Conservation (phyloP, 2,329 filamentous ascomycete species). For the Intubia oerlemansii region DNA sequence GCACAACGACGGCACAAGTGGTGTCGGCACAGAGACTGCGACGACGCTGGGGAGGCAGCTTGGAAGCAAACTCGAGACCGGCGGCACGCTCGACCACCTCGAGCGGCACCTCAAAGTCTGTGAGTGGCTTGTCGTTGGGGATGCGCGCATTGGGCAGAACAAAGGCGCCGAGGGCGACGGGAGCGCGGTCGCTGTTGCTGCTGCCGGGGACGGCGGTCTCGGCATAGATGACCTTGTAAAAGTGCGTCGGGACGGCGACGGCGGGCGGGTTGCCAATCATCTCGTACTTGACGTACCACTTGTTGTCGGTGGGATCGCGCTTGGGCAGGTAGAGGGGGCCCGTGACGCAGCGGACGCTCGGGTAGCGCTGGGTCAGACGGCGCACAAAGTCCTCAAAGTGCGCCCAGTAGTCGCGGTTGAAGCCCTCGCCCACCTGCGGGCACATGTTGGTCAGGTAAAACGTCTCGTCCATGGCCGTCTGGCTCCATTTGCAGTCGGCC, state of each 20-base stretch:
- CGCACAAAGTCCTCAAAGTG: constrained; percentile 97
- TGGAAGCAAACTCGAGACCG: constrained; percentile 72
- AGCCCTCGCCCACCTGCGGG: constrained; percentile 91
- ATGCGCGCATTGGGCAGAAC: constrained; percentile 86
- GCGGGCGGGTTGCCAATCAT: constrained; percentile 86
- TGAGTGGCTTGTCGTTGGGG: constrained; percentile 65
- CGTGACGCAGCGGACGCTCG: constrained; percentile 76
- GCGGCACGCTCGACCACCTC: constrained; percentile 84
- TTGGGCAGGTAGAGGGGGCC: constrained; percentile 85
- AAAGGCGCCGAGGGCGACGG: constrained; percentile 81
- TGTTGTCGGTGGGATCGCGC: constrained; percentile 60
- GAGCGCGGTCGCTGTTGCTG: constrained; percentile 26
- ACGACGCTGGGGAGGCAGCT: constrained; percentile 51
- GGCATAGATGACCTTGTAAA: constrained; percentile 97
- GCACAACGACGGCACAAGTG: constrained; percentile 63
- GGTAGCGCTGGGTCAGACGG: constrained; percentile 58
- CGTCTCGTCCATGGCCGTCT: constrained; percentile 84
- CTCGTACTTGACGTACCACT: constrained; percentile 92
- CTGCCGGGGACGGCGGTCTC: constrained; percentile 53
- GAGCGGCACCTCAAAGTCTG: constrained; percentile 85
- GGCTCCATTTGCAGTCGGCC: constrained; percentile 89
- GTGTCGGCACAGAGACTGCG: constrained; percentile 71
- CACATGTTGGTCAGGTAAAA: constrained; percentile 95
- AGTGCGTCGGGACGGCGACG: constrained; percentile 91
- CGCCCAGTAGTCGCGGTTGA: constrained; percentile 98